Evolutionary conservation across 108 stramenopile species (phyloP), one percentile per base, ranked within the genome.

Genomic region (Tribonema minus): DNA sequence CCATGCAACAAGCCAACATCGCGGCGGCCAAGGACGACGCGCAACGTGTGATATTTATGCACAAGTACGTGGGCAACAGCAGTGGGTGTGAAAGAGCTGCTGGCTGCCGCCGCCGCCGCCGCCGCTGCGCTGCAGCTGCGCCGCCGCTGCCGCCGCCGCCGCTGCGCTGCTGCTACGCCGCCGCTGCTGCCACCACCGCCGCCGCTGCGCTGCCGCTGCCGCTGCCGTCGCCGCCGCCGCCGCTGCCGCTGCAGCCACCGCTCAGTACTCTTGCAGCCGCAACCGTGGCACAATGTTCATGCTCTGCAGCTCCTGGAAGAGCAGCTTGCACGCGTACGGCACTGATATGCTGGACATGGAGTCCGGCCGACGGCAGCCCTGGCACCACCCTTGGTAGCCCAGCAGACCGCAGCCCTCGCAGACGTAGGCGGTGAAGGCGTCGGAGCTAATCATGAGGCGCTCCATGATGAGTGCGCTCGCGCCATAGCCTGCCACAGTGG

Each of bases 401-500:
- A 98, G 84, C 34, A 96, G 70, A 36, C 96, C 95, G 71, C 96
- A 96, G 1, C 88, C 91, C 64, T 94, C 78, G 75, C 99, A 99
- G 29, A 98, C 96, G 80, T 92, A 94, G 5, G 96, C 96, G 15
- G 92, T 92, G 84, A 97, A 99, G 4, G 94, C 96, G 88, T 99
- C 99, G 29, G 92, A 93, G 26, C 93, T 94, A 77, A 97, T 92
- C 97, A 99, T 98, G 25, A 99, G 91, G 29, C 99, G 89, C 86
- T 99, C 99, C 91, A 95, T 98, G 67, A 99, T 93, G 5, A 99
- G 86, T 74, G 96, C 97, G 60, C 91, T 89, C n/a, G 97, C 96
- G n/a, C 99, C 99, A 82, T 98, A 96, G 4, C 96, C 96, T 85
- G 98, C 97, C 15, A n/a, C n/a, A n/a, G n/a, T n/a, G n/a, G n/a